Evolutionary conservation across 1,284 basidiomycete species (phyloP), one percentile per base, ranked within the genome.

Genomic region (Trametes hirsuta): DNA sequence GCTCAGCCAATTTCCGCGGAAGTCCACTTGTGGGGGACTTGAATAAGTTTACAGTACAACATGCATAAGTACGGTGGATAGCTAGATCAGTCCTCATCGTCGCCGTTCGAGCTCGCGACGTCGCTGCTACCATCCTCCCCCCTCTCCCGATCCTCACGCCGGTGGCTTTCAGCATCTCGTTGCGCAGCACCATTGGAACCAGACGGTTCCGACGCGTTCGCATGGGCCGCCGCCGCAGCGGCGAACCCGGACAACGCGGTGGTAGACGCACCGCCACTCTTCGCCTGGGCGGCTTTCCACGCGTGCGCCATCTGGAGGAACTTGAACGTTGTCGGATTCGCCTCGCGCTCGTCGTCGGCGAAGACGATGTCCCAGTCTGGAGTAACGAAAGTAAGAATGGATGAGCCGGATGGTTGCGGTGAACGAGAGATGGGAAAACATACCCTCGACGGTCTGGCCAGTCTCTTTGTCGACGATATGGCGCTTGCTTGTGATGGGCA

Each of bases 331-430:
- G 93, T 90, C 0, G 95, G 93, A 71, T 97, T 96, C 46, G 90
- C 85, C 70, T 96, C 94, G 57, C 88, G 85, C 71, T 97, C 94
- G 81, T 98, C 95, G 79, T 97, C 95, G 35, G 94, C 88, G 75
- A 97, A 98, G 22, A 95, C 88, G 71, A 96, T 86, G 72, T 97
- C 95, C 89, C 92, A 97, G 72, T 96, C 94, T 94, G 71, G 15
- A 25, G 55, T 46, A 30, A 42, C 18, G 18, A 18, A 18, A 18
- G 18, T 18, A 41, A 42, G 24, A 6, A 22, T 22, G 14, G 50
- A 25, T 58, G 34, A 45, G 53, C 11, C 36, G 18, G 8, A 42
- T 10, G 22, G 93, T 91, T 69, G 12, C 40, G 57, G 39, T 21
- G 21, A 41, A 18, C 9, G 40, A 37, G 42, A 34, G 24, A 56